Evolutionary conservation across 2,329 filamentous ascomycete species (phyloP), one percentile per base, ranked within the genome.

Genomic region (Bisporella sp.): DNA sequence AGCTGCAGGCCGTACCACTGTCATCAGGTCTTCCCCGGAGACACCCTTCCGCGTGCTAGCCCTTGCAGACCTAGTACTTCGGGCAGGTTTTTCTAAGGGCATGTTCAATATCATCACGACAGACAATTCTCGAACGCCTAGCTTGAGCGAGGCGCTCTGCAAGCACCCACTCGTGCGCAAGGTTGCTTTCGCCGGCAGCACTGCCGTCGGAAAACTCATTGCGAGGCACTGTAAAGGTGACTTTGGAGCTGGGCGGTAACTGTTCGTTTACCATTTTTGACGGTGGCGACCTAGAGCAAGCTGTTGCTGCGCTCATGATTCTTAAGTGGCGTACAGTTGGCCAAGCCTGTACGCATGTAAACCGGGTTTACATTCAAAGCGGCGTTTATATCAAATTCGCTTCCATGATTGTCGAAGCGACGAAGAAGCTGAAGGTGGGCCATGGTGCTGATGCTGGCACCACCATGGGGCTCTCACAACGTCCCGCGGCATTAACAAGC

Each of bases 1-100:
- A 39, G 85, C 85, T 1, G 84, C 84, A 3, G 85, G 85, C 1
- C 88, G 84, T 62, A 83, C 84, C 1, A 87, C 91, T 79, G 73
- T 91, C 11, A 73, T 79, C 12, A 89, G 89, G 68, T 82, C 85
- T 2, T 84, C 80, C 4, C 84, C 84, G 0, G 84, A 89, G 64
- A 82, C 79, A 1, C 79, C 80, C 0, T 70, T 83, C 35, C 77
- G 76, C 1, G 73, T 76, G 0, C 64, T 82, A 11, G 71, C 73
- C 3, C 62, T 83, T 13, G 79, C 71, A 7, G 62, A 73, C 62
- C 65, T 84, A 31, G 78, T 79, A 9, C 66, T 70, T 43, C 66
- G 73, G 43, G 78, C 78, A 3, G 78, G 78, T 0, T 78, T 84
- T 52, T 75, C 77, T 0, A 73, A 76, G 12, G 81, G 81, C 4